A percentile compares a stretch with the other conserved stretches of the same genome.
phyloP scores from a whole-genome alignment of 352 stramenopile species.

The Peronospora belbahrii region DNA sequence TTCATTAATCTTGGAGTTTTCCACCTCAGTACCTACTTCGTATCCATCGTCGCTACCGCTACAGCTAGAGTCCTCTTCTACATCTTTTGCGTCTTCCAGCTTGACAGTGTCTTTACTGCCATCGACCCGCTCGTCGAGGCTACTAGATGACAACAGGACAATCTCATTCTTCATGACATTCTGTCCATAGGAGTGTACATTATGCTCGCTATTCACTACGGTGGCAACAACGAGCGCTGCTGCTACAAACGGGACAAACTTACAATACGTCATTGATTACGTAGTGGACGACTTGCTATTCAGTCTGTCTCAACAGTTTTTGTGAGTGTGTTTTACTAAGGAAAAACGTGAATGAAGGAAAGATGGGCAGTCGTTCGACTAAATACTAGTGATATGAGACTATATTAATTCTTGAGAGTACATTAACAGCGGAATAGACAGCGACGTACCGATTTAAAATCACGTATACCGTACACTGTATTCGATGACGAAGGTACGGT shows the following conservation, averaged over 20 bases:
- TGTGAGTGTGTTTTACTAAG: too few relatives aligned
- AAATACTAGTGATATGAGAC: too few relatives aligned
- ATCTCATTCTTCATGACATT: neutral
- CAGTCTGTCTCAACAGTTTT: too few relatives aligned
- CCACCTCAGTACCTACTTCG: neutral
- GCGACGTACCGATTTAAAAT: too few relatives aligned
- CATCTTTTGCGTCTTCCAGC: too few relatives aligned
- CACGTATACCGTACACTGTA: too few relatives aligned
- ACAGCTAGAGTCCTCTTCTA: constrained; percentile 9
- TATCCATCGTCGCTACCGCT: constrained; percentile 20
- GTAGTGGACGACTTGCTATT: too few relatives aligned
- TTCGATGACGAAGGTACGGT: too few relatives aligned
- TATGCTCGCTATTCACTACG: constrained; percentile 16
- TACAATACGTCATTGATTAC: constrained; percentile 29
- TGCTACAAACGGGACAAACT: constrained; percentile 24
- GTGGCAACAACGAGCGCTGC: constrained; percentile 17
- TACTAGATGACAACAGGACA: neutral
- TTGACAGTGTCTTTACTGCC: constrained; percentile 10
- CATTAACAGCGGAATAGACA: too few relatives aligned
- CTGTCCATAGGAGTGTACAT: neutral
- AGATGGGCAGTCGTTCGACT: too few relatives aligned
- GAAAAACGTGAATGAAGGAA: constrained; percentile 22
- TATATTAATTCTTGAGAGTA: too few relatives aligned
- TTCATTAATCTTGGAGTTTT: too few relatives aligned
- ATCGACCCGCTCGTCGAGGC: neutral